A percentile compares a stretch with the other conserved stretches of the same genome.
These are phyloP conservation scores for Aurifilum marmelostoma DNA, from an alignment of 2,329 filamentous ascomycete genomes.

Conservation along the genomic window DNA sequence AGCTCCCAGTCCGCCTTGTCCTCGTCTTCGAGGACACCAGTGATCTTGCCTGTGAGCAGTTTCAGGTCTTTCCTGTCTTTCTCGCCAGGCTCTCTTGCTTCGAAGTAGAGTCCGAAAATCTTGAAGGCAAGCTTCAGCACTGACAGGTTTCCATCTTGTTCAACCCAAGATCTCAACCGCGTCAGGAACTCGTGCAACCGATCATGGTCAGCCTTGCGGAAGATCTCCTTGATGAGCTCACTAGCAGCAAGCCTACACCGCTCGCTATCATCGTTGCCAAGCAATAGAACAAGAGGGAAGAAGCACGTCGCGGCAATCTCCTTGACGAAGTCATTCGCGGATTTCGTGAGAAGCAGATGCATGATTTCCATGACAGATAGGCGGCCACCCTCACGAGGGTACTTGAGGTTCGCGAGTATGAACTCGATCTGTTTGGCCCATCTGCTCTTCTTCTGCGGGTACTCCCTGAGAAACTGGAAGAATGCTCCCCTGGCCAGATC, in stretches of 20 bases:
- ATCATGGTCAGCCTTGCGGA: slow-evolving; percentile 75
- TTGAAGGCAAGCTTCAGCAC: slow-evolving; percentile 77
- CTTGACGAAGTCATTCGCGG: slow-evolving; percentile 79
- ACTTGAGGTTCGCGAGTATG: slow-evolving; percentile 87
- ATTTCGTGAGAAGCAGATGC: slow-evolving; percentile 83
- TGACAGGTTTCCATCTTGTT: slow-evolving; percentile 71
- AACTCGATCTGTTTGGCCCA: slow-evolving; percentile 91
- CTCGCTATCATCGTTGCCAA: slow-evolving; percentile 85
- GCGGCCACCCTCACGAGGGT: slow-evolving; percentile 84
- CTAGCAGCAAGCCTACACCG: slow-evolving; percentile 84
- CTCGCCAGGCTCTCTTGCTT: slow-evolving; percentile 61
- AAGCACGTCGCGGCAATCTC: slow-evolving; percentile 83
- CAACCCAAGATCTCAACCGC: slow-evolving; percentile 75
- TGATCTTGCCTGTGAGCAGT: slow-evolving; percentile 60
- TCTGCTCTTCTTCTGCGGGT: slow-evolving; percentile 86
- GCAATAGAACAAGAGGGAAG: slow-evolving; percentile 79
- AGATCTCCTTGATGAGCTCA: slow-evolving; percentile 78
- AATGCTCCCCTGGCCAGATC: slow-evolving; percentile 88
- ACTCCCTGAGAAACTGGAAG: slow-evolving; percentile 92
- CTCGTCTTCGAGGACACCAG: slow-evolving; percentile 57
- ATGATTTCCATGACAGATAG: slow-evolving; percentile 93
- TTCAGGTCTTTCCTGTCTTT: slow-evolving; percentile 70
- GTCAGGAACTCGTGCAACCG: slow-evolving; percentile 70
- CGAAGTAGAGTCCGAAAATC: slow-evolving; percentile 82
- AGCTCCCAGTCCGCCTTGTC: slow-evolving; percentile 70